These are phyloP conservation scores for Davidsoniella australis DNA, from an alignment of 2,329 filamentous ascomycete genomes.

Conservation along the genomic window DNA sequence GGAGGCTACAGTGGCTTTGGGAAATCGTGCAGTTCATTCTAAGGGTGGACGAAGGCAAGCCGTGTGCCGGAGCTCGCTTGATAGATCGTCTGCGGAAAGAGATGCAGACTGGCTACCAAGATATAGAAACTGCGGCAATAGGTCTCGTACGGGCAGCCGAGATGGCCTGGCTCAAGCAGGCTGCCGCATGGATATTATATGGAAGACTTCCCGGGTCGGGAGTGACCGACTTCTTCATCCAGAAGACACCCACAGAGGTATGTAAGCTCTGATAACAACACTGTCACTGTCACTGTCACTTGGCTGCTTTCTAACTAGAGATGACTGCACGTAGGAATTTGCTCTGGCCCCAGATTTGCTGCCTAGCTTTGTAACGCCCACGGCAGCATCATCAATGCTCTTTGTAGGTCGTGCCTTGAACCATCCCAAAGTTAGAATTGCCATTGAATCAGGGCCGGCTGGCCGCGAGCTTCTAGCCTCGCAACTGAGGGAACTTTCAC, in stretches of 20 bases:
- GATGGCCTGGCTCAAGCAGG: constrained; percentile 77
- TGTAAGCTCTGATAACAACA: neutral
- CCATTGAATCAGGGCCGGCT: constrained; percentile 25
- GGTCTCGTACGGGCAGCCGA: constrained; percentile 65
- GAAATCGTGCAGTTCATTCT: constrained; percentile 30
- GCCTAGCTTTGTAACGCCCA: constrained; percentile 60
- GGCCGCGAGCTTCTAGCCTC: constrained; percentile 46
- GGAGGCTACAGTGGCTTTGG: constrained; percentile 76
- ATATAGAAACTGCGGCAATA: constrained; percentile 62
- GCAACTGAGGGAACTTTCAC: constrained; percentile 53
- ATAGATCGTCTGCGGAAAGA: constrained; percentile 63
- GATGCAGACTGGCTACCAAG: constrained; percentile 72
- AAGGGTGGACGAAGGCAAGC: constrained; percentile 9
- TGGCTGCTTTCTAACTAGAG: neutral
- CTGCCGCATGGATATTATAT: constrained; percentile 81
- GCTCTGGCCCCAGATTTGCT: constrained; percentile 41
- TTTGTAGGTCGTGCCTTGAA: constrained; percentile 84
- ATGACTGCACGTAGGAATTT: constrained; percentile 27
- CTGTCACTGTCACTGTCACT: constrained; percentile 1
- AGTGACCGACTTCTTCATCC: constrained; percentile 58
- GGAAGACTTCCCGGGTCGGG: constrained; percentile 66
- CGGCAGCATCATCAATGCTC: constrained; percentile 66
- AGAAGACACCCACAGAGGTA: constrained; percentile 20
- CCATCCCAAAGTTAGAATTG: constrained; percentile 49
- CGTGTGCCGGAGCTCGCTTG: constrained; percentile 50